Conservation (phyloP, 345 rosid species). For the Microthlaspi erraticum region DNA sequence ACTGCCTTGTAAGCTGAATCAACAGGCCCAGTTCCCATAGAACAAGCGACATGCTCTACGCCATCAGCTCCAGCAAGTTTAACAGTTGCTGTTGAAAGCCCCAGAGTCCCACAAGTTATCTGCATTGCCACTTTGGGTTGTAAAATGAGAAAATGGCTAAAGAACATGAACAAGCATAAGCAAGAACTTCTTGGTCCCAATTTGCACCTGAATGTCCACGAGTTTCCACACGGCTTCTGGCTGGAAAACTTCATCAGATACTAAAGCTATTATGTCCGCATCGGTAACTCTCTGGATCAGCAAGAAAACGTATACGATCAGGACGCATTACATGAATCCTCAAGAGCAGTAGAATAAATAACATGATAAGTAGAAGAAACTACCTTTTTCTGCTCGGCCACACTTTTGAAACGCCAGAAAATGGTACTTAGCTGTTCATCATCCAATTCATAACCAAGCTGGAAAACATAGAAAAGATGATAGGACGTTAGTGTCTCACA, state of each 20-base stretch:
- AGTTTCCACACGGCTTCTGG: conserved; percentile 87
- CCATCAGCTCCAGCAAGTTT: conserved; percentile 77
- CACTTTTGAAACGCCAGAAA: conserved; percentile 90
- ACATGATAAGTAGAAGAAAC: conserved; percentile 2
- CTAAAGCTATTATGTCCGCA: conserved; percentile 87
- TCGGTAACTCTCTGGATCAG: conserved; percentile 75
- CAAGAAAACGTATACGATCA: conserved; percentile 34
- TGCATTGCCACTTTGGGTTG: conserved; percentile 41
- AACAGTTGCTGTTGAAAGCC: conserved; percentile 91
- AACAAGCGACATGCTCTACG: conserved; percentile 71
- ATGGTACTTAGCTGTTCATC: conserved; percentile 71
- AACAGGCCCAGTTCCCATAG: conserved; percentile 92
- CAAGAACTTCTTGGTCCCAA: background rate
- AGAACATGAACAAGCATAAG: background rate
- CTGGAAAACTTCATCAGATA: conserved; percentile 98
- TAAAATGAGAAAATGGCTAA: conserved; percentile 18
- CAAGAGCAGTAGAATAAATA: conserved; percentile 5
- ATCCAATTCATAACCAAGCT: conserved; percentile 89
- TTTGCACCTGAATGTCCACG: conserved; percentile 78
- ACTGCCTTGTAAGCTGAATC: conserved; percentile 99
- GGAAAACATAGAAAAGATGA: conserved; percentile 39
- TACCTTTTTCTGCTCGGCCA: conserved; percentile 95
- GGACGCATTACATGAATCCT: conserved; percentile 24
- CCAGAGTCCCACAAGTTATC: conserved; percentile 95
- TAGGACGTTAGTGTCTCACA: conserved; percentile 29